phyloP scores from a whole-genome alignment of 75 land plant species.

The Cunninghamia lanceolata region DNA sequence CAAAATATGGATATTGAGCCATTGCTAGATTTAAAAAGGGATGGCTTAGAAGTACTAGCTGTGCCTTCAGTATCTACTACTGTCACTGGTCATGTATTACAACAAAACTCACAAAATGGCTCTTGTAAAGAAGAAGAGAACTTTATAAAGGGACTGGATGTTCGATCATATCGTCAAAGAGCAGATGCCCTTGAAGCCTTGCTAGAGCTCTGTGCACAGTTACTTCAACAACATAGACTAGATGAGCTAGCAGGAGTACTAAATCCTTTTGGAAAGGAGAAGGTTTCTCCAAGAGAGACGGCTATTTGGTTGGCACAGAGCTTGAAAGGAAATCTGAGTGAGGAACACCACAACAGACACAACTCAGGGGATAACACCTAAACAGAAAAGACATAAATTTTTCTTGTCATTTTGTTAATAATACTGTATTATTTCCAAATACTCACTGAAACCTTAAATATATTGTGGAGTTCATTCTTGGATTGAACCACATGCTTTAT shows the following conservation, averaged over 20 bases:
- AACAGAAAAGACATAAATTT: not conserved
- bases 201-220: conserved; percentile 86
- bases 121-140: conserved; percentile 6
- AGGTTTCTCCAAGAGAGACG: conserved; percentile 97
- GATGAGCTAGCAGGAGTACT: conserved; percentile 92
- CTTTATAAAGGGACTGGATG: conserved; percentile 57
- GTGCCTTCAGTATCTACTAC: not conserved
- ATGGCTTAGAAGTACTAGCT: conserved; percentile 22
- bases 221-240: conserved; percentile 78
- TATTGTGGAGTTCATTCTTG: not conserved
- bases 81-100: not conserved
- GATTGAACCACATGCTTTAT: not conserved
- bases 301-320: conserved; percentile 99
- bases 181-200: conserved; percentile 97
- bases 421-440: not conserved
- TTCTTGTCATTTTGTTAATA: conserved; percentile 5
- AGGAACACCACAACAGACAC: conserved; percentile 9
- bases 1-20: conserved; percentile 52
- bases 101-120: not conserved
- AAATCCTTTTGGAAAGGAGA: conserved; percentile 92
- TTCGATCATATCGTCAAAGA: conserved; percentile 88
- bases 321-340: conserved; percentile 60
- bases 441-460: not conserved
- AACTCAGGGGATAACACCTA: not conserved
- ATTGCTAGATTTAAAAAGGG: conserved; percentile 41